Conservation (phyloP, 1,284 basidiomycete genomes). For the Tilletia horrida region DNA sequence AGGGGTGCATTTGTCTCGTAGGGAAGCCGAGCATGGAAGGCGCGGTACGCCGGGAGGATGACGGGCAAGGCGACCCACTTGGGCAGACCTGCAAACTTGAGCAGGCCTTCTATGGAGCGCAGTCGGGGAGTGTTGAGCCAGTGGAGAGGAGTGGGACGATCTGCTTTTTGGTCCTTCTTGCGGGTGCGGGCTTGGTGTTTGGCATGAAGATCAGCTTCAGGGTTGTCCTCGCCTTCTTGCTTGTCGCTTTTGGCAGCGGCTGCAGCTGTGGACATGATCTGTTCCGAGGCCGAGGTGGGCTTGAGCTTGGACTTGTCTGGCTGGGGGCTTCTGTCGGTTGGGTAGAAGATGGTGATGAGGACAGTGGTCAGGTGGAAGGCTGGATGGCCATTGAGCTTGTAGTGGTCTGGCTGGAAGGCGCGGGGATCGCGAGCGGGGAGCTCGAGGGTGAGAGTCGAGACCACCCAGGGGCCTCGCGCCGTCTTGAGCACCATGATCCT, state of each 20-base stretch:
- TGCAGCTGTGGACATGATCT: background rate
- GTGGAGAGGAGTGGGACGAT: background rate
- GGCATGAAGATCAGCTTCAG: no score
- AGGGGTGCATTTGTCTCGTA: slow-evolving; percentile 12
- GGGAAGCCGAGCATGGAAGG: slow-evolving; percentile 32
- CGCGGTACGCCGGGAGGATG: slow-evolving; percentile 35
- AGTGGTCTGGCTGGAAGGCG: slow-evolving; percentile 18
- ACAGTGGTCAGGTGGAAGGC: slow-evolving; percentile 35
- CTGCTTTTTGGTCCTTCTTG: background rate
- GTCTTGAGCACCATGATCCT: slow-evolving; percentile 24
- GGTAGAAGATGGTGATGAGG: slow-evolving; percentile 48
- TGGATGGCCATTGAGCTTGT: slow-evolving; percentile 25
- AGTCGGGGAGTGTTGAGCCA: slow-evolving; percentile 4
- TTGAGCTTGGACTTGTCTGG: background rate
- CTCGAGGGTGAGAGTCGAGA: slow-evolving; percentile 42
- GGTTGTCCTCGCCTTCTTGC: background rate
- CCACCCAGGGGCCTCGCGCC: slow-evolving; percentile 27
- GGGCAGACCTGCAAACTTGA: slow-evolving; percentile 44
- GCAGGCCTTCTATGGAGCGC: slow-evolving; percentile 34
- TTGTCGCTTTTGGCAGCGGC: background rate
- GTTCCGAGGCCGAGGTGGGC: background rate
- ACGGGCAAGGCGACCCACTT: slow-evolving; percentile 39
- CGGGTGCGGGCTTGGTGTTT: background rate
- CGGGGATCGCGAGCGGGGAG: slow-evolving; percentile 24
- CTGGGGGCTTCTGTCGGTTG: slow-evolving; percentile 19